These are phyloP conservation scores for Sarcomyxa edulis DNA, from an alignment of 768 basidiomycete species.

Conservation along the genomic window DNA sequence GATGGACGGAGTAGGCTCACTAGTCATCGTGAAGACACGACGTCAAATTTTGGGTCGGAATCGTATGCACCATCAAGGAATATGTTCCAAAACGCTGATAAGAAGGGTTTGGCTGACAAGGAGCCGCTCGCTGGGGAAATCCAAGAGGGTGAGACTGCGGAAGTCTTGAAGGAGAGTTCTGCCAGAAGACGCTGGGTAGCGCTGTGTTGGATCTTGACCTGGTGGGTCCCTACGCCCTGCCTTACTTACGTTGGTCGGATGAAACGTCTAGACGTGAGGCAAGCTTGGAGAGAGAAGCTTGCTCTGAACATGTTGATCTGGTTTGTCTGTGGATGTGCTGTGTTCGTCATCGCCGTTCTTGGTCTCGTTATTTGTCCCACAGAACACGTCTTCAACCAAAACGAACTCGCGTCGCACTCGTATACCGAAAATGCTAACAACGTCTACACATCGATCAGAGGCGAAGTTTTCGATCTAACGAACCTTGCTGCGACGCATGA, in stretches of 20 bases:
- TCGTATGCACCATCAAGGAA: slow-evolving; percentile 92
- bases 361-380: slow-evolving; percentile 90
- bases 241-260: slow-evolving; percentile 77
- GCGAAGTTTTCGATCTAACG: slow-evolving; percentile 91
- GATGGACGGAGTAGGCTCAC: slow-evolving; percentile 77
- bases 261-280: slow-evolving; percentile 90
- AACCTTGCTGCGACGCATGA: slow-evolving; percentile 60
- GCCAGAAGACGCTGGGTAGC: slow-evolving; percentile 84
- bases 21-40: slow-evolving; percentile 70
- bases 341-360: slow-evolving; percentile 90
- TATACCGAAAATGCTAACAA: slow-evolving; percentile 58
- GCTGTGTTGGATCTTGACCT: slow-evolving; percentile 86
- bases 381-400: slow-evolving; percentile 81
- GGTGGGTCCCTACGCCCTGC: slow-evolving; percentile 77
- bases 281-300: slow-evolving; percentile 97
- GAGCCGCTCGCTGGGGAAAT: slow-evolving; percentile 83
- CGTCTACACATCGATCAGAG: slow-evolving; percentile 79
- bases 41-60: slow-evolving; percentile 84
- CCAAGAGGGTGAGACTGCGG: slow-evolving; percentile 82
- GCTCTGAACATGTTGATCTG: slow-evolving; percentile 95
- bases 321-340: slow-evolving; percentile 82
- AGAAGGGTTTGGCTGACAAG: slow-evolving; percentile 69
- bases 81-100: slow-evolving; percentile 88
- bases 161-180: slow-evolving; percentile 78
- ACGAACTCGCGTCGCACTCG: slow-evolving; percentile 75